Evolutionary conservation across 805 yeast genomes (phyloP), one percentile per base, ranked within the genome.

Genomic region (Yarrowia yakushimensis): DNA sequence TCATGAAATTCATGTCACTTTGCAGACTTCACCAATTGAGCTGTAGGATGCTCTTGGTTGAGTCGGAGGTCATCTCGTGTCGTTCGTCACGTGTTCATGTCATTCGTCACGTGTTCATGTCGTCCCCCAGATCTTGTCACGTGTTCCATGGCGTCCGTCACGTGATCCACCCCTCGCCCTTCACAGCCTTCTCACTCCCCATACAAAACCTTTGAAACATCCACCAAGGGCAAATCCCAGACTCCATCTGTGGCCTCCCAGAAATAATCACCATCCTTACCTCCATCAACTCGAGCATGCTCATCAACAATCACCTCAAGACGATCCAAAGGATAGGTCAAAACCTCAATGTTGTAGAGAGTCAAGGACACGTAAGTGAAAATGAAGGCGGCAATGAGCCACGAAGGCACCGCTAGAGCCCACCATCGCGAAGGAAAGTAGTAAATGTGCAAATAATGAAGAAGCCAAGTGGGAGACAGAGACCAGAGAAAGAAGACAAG

Each of bases 371-470:
- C 76, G 71, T 92, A 93, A 0, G 81, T 81, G 69, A 83, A 91
- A 17, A 85, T 74, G 90, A 92, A 85, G 11, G 79, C 72, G 79
- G 89, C 83, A 30, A 93, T 74, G 5, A 86, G 79, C 66, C 82
- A 83, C 13, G 89, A 79, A 4, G 97, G 96, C 2, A 88, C 72
- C 1, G 90, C 88, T 34, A 88, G 71, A 1, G 96, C 86, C 99
- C 98, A 94, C 85, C 92, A 88, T 67, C 96, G 79, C 31, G 93
- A 88, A 0, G 98, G 98, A 68, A 85, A 88, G 72, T 85, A 91
- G 68, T 80, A 82, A 18, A 87, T 82, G 17, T 84, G 85, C 30
- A 83, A 66, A 9, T 68, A 68, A 63, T 83, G 79, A 42, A 87
- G 80, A 34, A 81, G 68, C n/a, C 69, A 65, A 37, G 82, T 81